These are phyloP conservation scores for Austroboletus rostrupii DNA, from an alignment of 1,284 basidiomycete genomes.

Conservation along the genomic window DNA sequence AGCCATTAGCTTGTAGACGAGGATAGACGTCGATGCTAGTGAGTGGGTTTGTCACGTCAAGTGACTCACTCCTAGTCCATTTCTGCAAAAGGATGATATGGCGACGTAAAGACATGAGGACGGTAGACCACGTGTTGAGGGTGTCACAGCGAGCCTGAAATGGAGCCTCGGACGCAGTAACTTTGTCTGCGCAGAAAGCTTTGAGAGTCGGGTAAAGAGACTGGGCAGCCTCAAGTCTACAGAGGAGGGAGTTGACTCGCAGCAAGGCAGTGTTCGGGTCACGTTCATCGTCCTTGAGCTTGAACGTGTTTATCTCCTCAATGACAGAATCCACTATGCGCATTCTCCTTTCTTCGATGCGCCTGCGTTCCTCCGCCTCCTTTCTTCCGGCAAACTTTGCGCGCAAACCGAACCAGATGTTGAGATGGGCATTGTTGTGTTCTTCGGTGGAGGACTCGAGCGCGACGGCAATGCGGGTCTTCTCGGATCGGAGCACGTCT, in stretches of 20 bases:
- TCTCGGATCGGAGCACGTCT: slow-evolving; percentile 91
- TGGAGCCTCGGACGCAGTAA: slow-evolving; percentile 56
- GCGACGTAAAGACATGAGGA: slow-evolving; percentile 73
- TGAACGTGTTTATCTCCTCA: slow-evolving; percentile 79
- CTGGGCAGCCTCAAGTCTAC: slow-evolving; percentile 78
- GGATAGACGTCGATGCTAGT: slow-evolving; percentile 49
- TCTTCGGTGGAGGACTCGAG: slow-evolving; percentile 66
- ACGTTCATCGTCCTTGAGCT: slow-evolving; percentile 41
- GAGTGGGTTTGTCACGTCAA: slow-evolving; percentile 80
- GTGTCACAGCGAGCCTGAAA: slow-evolving; percentile 83
- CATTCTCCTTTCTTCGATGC: slow-evolving; percentile 79
- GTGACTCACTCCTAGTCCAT: slow-evolving; percentile 90
- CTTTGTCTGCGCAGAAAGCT: slow-evolving; percentile 78
- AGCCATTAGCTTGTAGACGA: slow-evolving; percentile 25
- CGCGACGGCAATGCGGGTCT: slow-evolving; percentile 79
- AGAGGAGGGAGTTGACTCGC: slow-evolving; percentile 72
- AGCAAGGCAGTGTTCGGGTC: slow-evolving; percentile 56
- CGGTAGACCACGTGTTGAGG: slow-evolving; percentile 85
- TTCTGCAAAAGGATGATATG: slow-evolving; percentile 77
- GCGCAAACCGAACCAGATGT: slow-evolving; percentile 88
- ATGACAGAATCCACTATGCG: slow-evolving; percentile 80
- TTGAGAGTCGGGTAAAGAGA: slow-evolving; percentile 85
- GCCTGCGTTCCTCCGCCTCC: slow-evolving; percentile 79
- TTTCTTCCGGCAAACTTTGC: slow-evolving; percentile 81
- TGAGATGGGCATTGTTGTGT: slow-evolving; percentile 60